These are phyloP conservation scores for Trichoderma citrinoviride DNA, from an alignment of 2,329 filamentous ascomycete species.

Conservation along the genomic window DNA sequence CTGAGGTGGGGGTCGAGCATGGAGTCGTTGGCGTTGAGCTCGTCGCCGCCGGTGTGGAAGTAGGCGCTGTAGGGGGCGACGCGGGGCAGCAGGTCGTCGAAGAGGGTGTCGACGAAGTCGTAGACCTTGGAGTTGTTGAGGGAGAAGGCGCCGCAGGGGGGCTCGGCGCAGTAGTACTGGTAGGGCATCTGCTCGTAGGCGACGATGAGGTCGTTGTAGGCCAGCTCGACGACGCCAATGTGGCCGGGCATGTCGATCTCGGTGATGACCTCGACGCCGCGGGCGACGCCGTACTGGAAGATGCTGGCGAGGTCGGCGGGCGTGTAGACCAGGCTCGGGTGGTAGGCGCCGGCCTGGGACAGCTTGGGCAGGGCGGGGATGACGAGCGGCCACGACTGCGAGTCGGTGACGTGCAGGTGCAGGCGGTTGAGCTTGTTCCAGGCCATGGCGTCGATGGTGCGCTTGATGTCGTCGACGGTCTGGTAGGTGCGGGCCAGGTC, in stretches of 20 bases:
- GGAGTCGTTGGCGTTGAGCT: slow-evolving; percentile 69
- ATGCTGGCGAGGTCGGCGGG: slow-evolving; percentile 62
- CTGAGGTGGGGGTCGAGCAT: slow-evolving; percentile 68
- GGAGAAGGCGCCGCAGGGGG: slow-evolving; percentile 68
- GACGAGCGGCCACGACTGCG: slow-evolving; percentile 82
- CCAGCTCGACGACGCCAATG: slow-evolving; percentile 50
- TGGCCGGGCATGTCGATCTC: slow-evolving; percentile 63
- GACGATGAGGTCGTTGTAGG: slow-evolving; percentile 55
- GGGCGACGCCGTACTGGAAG: slow-evolving; percentile 66
- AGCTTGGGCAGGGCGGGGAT: slow-evolving; percentile 70
- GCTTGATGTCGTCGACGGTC: slow-evolving; percentile 63
- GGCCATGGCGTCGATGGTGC: slow-evolving; percentile 71
- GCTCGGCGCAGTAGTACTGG: slow-evolving; percentile 58
- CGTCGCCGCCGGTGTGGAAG: slow-evolving; percentile 87
- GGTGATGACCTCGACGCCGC: slow-evolving; percentile 58
- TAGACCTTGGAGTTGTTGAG: slow-evolving; percentile 71
- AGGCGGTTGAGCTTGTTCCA: slow-evolving; percentile 83
- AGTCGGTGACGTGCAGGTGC: slow-evolving; percentile 78
- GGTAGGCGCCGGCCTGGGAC: slow-evolving; percentile 70
- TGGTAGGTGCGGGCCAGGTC: slow-evolving; percentile 75
- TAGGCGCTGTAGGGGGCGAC: slow-evolving; percentile 67
- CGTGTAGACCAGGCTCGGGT: slow-evolving; percentile 64
- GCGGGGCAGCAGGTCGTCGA: slow-evolving; percentile 72
- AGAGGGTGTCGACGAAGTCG: slow-evolving; percentile 67
- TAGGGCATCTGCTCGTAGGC: slow-evolving; percentile 56